These are phyloP conservation scores for Ceraceosorus guamensis DNA, from an alignment of 1,284 basidiomycete genomes.

Conservation along the genomic window DNA sequence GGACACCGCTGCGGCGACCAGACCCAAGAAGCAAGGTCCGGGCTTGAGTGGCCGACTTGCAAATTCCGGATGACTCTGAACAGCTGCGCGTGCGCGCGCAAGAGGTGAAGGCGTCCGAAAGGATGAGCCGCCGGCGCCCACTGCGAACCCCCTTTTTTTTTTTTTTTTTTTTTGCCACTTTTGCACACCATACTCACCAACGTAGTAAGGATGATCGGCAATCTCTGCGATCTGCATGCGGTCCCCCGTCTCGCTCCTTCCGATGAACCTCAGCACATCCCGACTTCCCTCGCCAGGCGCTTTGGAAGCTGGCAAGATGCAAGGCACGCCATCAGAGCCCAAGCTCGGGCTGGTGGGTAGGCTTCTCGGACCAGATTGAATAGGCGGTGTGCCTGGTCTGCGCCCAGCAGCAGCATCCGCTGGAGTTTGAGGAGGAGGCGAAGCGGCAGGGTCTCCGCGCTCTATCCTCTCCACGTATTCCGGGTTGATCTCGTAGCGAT, in stretches of 20 bases:
- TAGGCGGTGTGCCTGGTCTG: slow-evolving; percentile 5
- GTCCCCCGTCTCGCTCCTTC: slow-evolving; percentile 90
- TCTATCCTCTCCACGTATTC: slow-evolving; percentile 69
- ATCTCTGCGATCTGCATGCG: slow-evolving; percentile 96
- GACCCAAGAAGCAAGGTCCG: slow-evolving; percentile 91
- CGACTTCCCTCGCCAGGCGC: not conserved
- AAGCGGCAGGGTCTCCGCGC: slow-evolving; percentile 24
- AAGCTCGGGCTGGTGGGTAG: slow-evolving; percentile 11
- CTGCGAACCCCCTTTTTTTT: too few species aligned
- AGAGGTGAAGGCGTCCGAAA: too few species aligned
- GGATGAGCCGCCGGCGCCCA: too few species aligned
- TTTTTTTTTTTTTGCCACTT: too few species aligned
- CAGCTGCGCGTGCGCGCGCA: too few species aligned
- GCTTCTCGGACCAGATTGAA: slow-evolving; percentile 11
- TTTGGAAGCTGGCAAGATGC: not conserved
- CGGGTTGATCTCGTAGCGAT: slow-evolving; percentile 96
- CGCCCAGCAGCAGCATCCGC: not conserved
- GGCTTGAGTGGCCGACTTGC: slow-evolving; percentile 98
- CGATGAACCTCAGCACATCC: slow-evolving; percentile 59
- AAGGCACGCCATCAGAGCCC: not conserved
- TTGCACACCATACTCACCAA: too few species aligned
- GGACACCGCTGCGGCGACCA: slow-evolving; percentile 78
- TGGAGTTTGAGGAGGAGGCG: too few species aligned
- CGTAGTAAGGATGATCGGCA: slow-evolving; percentile 81
- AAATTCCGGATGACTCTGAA: slow-evolving; percentile 98